Evolutionary conservation across 2,329 filamentous ascomycete species (phyloP), one percentile per base, ranked within the genome.

Genomic region (Graphilbum sp.): DNA sequence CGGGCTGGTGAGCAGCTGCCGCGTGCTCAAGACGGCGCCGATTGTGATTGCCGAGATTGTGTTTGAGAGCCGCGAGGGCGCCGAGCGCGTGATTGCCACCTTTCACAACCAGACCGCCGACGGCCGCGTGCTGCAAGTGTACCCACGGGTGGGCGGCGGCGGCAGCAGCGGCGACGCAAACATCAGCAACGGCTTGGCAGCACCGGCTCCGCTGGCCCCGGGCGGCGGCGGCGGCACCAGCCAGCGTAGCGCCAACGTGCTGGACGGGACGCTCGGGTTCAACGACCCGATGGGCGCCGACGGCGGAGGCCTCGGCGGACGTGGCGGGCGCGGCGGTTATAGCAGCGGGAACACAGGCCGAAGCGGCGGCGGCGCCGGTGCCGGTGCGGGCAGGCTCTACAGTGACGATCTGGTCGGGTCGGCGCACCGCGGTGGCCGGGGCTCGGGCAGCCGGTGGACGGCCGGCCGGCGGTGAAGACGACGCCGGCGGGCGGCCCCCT

Each of bases 71-170:
- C 75, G 71, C 48, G 73, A 80, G 44, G 79, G 78, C 30, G 83
- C 80, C 3, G 76, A 88, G 48, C 70, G 68, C 30, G 79, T 86
- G 16, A 79, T 88, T 49, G 64, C 70, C 41, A 81, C 69, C 3
- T 88, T 88, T 56, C 78, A 90, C 57, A 75, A 80, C 53, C 77
- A 85, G 61, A 84, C 74, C 52, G 82, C 82, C 50, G 82, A 88
- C 50, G 81, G 81, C 35, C 69, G 78, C 46, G 58, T 79, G 15
- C 67, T 88, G 39, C 72, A 80, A 52, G 79, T 88, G 30, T 86
- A 72, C 54, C 61, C 74, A 54, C 83, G 82, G 54, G 66, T 66
- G 7, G 40, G 36, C 15, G 8, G 21, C 31, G 17, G 13, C 42
- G 61, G 59, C 42, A 45, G 48, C n/a, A n/a, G n/a, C n/a, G n/a